Evolutionary conservation across 2,329 filamentous ascomycete genomes (phyloP).

Genomic region (Hymenoscyphus albidus): DNA sequence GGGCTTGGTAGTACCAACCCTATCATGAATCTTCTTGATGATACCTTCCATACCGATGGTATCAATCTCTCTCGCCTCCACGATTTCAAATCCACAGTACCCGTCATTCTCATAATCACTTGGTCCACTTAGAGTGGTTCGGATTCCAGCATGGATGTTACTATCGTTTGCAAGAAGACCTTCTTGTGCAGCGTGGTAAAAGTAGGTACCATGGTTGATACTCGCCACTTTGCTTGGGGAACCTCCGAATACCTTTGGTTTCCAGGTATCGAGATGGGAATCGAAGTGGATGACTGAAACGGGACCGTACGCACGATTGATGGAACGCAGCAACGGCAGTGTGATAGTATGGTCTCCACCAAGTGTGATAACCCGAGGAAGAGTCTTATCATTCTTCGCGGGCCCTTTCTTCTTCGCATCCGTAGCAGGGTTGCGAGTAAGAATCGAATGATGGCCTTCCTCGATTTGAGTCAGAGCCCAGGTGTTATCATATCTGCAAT

Average conservation of each 20-base stretch:
- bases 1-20: conserved; percentile 69
- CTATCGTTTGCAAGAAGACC: conserved; percentile 76
- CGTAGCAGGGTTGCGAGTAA: conserved; percentile 68
- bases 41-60: conserved; percentile 69
- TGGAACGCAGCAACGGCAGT: conserved; percentile 54
- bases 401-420: conserved; percentile 63
- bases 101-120: conserved; percentile 83
- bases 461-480: conserved; percentile 83
- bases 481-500: conserved; percentile 69
- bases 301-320: conserved; percentile 58
- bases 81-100: conserved; percentile 79
- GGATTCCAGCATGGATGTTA: conserved; percentile 84
- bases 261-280: conserved; percentile 68
- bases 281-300: conserved; percentile 61
- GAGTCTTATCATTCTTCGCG: conserved; percentile 67
- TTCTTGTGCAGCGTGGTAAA: conserved; percentile 76
- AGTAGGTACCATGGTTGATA: conserved; percentile 87
- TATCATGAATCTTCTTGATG: conserved; percentile 70
- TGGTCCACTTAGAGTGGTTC: conserved; percentile 73
- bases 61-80: conserved; percentile 70
- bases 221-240: conserved; percentile 70
- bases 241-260: conserved; percentile 82
- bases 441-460: conserved; percentile 72
- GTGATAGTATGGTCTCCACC: conserved; percentile 62
- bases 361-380: conserved; percentile 77